These are phyloP conservation scores for Wallacemonas sp. DNA, from an alignment of 208 protist genomes.

Conservation along the genomic window DNA sequence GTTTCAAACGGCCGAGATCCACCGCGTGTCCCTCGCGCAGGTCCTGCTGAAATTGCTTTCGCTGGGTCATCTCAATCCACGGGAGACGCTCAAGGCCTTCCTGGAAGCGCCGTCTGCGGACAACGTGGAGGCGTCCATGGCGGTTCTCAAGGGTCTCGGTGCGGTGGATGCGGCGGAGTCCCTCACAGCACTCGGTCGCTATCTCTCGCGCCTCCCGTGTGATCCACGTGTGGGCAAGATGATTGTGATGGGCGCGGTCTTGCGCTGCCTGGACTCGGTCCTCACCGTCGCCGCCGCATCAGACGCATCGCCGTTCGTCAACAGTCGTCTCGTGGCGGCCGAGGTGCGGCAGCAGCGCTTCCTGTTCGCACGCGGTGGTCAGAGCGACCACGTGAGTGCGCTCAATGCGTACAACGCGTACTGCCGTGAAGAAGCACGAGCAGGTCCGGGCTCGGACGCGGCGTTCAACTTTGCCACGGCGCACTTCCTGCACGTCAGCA, in stretches of 20 bases:
- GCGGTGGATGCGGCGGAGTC: slow-evolving; percentile 46
- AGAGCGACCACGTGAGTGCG: slow-evolving; percentile 84
- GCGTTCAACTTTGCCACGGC: slow-evolving; percentile 41
- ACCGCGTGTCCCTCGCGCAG: slow-evolving; percentile 93
- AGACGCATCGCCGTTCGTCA: slow-evolving; percentile 71
- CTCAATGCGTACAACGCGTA: slow-evolving; percentile 89
- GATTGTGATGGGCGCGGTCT: slow-evolving; percentile 92
- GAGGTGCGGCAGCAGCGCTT: slow-evolving; percentile 56
- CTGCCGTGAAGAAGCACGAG: slow-evolving; percentile 17
- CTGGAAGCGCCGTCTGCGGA: slow-evolving; percentile 64
- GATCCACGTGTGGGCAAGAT: slow-evolving; percentile 92
- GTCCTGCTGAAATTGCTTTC: slow-evolving; percentile 88
- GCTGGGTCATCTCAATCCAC: slow-evolving; percentile 60
- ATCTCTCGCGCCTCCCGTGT: slow-evolving; percentile 85
- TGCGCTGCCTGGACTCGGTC: slow-evolving; percentile 93
- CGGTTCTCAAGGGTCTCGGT: slow-evolving; percentile 58
- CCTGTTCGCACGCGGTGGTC: slow-evolving; percentile 53
- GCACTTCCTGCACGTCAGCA: slow-evolving; percentile 56
- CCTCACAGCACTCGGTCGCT: slow-evolving; percentile 88
- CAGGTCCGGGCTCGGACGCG: slow-evolving; percentile 23
- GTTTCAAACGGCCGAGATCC: slow-evolving; percentile 92
- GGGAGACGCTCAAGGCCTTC: slow-evolving; percentile 74
- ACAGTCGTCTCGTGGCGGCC: slow-evolving; percentile 36
- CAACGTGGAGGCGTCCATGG: slow-evolving; percentile 69
- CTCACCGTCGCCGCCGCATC: slow-evolving; percentile 93